Evolutionary conservation across 805 yeast genomes (phyloP).

Genomic region (Kodamaea lidongshanica): DNA sequence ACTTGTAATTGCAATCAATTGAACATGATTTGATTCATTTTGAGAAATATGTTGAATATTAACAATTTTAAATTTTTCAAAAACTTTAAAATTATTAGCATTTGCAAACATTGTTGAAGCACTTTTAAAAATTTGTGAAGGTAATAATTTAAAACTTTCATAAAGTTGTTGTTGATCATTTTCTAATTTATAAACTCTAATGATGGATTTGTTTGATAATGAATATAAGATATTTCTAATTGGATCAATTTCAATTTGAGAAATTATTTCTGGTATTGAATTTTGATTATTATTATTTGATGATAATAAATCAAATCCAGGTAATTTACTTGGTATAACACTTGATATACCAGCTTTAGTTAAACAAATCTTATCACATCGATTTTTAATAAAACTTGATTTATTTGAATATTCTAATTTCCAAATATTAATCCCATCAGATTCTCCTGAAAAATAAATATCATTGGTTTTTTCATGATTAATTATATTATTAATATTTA

Average conservation of each 20-base stretch:
- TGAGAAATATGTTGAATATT: constrained; percentile 57
- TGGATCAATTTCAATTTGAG: constrained; percentile 66
- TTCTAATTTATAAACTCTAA: constrained; percentile 66
- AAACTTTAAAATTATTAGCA: constrained; percentile 46
- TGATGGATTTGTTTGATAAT: constrained; percentile 72
- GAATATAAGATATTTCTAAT: constrained; percentile 75
- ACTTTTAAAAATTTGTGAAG: constrained; percentile 42
- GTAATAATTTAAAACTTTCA: constrained; percentile 34
- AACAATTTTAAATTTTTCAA: constrained; percentile 49
- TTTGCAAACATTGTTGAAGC: constrained; percentile 50
- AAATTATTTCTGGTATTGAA: constrained; percentile 48
- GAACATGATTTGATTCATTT: constrained; percentile 61
- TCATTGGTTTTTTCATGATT: constrained; percentile 63
- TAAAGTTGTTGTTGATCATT: constrained; percentile 35
- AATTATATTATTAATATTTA: constrained; percentile 59
- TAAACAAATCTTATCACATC: constrained; percentile 75
- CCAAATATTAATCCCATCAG: constrained; percentile 79
- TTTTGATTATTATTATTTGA: constrained; percentile 10
- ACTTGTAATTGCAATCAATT: constrained; percentile 69
- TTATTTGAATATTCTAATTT: constrained; percentile 75
- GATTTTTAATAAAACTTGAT: constrained; percentile 82
- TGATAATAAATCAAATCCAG: constrained; percentile 28
- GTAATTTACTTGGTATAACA: constrained; percentile 32
- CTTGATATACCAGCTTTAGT: constrained; percentile 53
- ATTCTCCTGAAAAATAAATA: constrained; percentile 76